These are phyloP conservation scores for Anisodus acutangulus DNA, from an alignment of 257 asterid genomes.

Conservation along the genomic window DNA sequence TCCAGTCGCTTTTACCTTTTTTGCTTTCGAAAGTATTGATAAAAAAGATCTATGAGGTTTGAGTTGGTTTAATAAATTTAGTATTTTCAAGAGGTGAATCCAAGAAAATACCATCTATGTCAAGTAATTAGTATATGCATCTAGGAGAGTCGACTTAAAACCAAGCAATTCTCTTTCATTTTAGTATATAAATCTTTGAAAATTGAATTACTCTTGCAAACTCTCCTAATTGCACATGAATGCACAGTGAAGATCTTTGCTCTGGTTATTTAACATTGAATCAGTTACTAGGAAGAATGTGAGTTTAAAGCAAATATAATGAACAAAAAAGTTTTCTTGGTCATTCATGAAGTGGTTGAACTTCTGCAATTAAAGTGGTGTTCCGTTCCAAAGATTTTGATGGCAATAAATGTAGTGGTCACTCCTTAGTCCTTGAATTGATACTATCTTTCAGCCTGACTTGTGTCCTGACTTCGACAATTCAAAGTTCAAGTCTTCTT, in stretches of 20 bases:
- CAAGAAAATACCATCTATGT: background rate
- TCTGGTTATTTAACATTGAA: background rate
- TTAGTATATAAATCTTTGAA: background rate
- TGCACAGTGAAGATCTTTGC: background rate
- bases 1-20: background rate
- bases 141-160: background rate
- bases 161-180: background rate
- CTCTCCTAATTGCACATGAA: background rate
- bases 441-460: background rate
- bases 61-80: background rate
- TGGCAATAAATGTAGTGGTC: background rate
- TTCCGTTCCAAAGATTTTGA: background rate
- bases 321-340: conserved; percentile 10
- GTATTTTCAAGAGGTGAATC: background rate
- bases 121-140: background rate
- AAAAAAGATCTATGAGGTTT: background rate
- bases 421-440: background rate
- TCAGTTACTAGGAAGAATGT: background rate
- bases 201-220: too few species aligned
- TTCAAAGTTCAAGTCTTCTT: background rate
- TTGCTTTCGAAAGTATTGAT: too few species aligned
- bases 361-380: background rate
- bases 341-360: background rate
- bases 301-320: background rate
- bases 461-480: background rate